Percentiles rank a stretch among this genome's conserved stretches.
These are phyloP conservation scores for Lactarius hatsudake DNA, from an alignment of 768 basidiomycete genomes.

Conservation along the genomic window DNA sequence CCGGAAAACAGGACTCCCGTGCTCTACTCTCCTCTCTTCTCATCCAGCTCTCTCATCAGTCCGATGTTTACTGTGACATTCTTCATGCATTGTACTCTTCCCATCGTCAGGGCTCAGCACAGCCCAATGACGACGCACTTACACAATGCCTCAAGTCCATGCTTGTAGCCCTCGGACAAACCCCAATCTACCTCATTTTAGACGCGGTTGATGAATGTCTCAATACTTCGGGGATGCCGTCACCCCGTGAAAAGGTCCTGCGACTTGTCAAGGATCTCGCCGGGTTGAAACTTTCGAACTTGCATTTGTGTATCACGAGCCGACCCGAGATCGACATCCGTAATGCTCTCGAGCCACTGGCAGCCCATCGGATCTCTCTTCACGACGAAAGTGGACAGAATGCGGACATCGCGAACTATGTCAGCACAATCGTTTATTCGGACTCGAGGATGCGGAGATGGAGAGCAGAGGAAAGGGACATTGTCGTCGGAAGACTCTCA, in stretches of 20 bases:
- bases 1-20: not conserved
- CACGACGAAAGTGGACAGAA: not conserved
- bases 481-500: not conserved
- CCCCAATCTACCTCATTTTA: not conserved
- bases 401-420: not conserved
- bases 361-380: not conserved
- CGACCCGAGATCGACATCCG: not conserved
- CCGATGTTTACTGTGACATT: not conserved
- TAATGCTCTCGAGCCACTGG: not conserved
- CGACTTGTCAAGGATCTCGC: not conserved
- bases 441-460: not conserved
- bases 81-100: not conserved
- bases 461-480: not conserved
- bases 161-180: not conserved
- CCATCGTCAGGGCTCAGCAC: not conserved
- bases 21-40: constrained; percentile 4
- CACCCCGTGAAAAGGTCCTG: not conserved
- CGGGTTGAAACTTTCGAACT: not conserved
- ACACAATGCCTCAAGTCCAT: constrained; percentile 6
- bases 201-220: constrained; percentile 1
- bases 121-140: not conserved
- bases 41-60: constrained; percentile 4
- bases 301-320: not conserved
- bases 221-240: not conserved
- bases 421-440: not conserved